phyloP scores from a whole-genome alignment of 495 filamentous ascomycete genomes.

The Geoglossum glabrum region DNA sequence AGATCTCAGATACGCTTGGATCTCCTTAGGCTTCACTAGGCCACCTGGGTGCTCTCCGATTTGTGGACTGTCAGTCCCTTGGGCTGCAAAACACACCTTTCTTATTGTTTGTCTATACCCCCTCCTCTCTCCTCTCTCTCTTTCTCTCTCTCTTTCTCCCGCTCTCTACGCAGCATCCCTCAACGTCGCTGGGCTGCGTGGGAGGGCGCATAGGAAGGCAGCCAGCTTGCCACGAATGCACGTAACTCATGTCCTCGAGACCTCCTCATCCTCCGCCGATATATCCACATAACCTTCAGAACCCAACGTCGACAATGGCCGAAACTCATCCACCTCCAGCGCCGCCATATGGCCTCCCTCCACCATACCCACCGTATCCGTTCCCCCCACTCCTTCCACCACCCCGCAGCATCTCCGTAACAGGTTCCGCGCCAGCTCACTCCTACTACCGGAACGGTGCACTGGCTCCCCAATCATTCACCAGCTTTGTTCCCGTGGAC shows the following conservation, averaged over 20 bases:
- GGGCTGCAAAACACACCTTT: neutral
- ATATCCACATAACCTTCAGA: conserved; percentile 9
- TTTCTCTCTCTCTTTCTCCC: too few relatives aligned
- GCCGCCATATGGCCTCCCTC: conserved; percentile 12
- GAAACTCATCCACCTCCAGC: conserved; percentile 13
- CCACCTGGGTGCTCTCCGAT: neutral
- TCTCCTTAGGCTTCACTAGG: neutral
- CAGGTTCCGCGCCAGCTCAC: conserved; percentile 10
- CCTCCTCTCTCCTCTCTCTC: neutral
- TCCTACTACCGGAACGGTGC: conserved; percentile 2
- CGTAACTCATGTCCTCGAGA: conserved; percentile 10
- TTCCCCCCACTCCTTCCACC: conserved; percentile 10
- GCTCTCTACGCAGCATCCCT: neutral
- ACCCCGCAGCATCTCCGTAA: neutral
- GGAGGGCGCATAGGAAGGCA: conserved; percentile 1
- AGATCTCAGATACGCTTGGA: neutral
- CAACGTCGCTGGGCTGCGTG: neutral
- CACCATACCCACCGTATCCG: conserved; percentile 11
- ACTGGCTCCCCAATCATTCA: neutral
- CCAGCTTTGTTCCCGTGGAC: neutral
- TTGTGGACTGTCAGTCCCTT: neutral
- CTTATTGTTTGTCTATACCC: neutral
- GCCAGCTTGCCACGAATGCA: conserved; percentile 1
- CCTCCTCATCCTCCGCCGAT: conserved; percentile 16
- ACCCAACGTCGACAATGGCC: conserved; percentile 11